Conservation (phyloP, 2,329 filamentous ascomycete genomes). For the Dothistroma septosporum region DNA sequence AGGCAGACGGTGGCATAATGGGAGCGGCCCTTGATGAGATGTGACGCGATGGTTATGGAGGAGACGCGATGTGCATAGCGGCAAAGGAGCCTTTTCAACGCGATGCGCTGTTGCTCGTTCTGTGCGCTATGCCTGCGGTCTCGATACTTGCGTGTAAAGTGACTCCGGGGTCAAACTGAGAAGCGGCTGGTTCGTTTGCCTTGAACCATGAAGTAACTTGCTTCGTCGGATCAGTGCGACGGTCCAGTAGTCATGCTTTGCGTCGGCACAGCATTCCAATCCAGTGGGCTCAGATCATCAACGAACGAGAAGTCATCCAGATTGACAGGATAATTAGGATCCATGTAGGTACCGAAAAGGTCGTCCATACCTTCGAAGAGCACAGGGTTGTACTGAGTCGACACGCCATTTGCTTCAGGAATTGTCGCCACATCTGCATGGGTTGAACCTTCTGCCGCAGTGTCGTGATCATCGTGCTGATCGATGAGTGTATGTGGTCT, state of each 20-base stretch:
- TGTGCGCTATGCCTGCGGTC: too few species aligned
- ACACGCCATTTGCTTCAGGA: not conserved
- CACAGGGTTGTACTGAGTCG: constrained; percentile 5
- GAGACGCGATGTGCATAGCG: too few species aligned
- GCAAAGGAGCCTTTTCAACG: too few species aligned
- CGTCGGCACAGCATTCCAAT: constrained; percentile 18
- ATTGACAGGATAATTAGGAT: constrained; percentile 34
- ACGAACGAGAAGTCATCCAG: constrained; percentile 33
- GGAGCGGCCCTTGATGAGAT: not conserved
- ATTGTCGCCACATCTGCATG: not conserved
- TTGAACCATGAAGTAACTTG: not conserved
- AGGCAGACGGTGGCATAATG: not conserved
- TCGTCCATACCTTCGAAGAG: constrained; percentile 36
- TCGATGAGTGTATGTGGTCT: constrained; percentile 22
- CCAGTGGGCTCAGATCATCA: constrained; percentile 27
- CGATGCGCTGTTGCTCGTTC: too few species aligned
- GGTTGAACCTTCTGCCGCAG: constrained; percentile 5
- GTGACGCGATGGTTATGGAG: not conserved
- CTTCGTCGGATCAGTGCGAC: not conserved
- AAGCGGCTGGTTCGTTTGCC: not conserved
- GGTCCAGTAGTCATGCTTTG: constrained; percentile 4
- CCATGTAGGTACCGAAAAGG: constrained; percentile 33
- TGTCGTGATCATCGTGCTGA: constrained; percentile 5
- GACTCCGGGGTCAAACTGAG: too few species aligned
- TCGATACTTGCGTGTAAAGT: too few species aligned